Percentiles rank a stretch among this genome's conserved stretches.
These are phyloP conservation scores for Priceomyces carsonii DNA, from an alignment of 805 yeast genomes.

Conservation along the genomic window DNA sequence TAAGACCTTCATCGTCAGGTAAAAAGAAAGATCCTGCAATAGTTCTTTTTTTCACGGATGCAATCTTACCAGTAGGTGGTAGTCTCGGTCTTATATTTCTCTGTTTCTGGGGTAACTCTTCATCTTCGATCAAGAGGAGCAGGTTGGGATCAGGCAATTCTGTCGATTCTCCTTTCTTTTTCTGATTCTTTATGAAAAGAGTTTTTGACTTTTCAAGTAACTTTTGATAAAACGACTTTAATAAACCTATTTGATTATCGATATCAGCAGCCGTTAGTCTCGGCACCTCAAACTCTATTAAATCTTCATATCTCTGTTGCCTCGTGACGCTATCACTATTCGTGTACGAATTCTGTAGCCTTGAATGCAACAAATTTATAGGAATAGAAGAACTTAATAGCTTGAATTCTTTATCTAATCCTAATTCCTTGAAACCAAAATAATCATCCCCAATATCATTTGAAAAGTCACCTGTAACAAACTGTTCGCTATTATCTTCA, in stretches of 20 bases:
- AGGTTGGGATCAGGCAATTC: conserved; percentile 40
- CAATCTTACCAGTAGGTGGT: conserved; percentile 88
- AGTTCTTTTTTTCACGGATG: conserved; percentile 64
- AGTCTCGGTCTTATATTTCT: conserved; percentile 74
- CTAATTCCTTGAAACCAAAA: conserved; percentile 94
- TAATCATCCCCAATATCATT: conserved; percentile 95
- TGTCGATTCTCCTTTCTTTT: conserved; percentile 39
- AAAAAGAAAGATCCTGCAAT: conserved; percentile 56
- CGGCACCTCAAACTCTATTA: conserved; percentile 55
- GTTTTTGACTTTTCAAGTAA: conserved; percentile 45
- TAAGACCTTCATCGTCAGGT: conserved; percentile 28
- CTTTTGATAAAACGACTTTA: conserved; percentile 53
- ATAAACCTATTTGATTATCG: conserved; percentile 53
- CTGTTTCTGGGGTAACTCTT: conserved; percentile 77
- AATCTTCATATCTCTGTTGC: conserved; percentile 62
- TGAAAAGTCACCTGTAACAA: conserved; percentile 91
- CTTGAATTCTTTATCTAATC: conserved; percentile 89
- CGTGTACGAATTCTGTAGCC: conserved; percentile 59
- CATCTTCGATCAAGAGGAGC: conserved; percentile 67
- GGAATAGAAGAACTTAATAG: conserved; percentile 85
- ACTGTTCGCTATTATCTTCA: conserved; percentile 89
- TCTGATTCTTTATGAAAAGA: conserved; percentile 40
- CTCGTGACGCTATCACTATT: conserved; percentile 46
- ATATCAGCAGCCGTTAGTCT: conserved; percentile 55
- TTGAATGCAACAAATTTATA: conserved; percentile 78